A percentile compares a stretch with the other conserved stretches of the same genome.
These are phyloP conservation scores for Macadamia integrifolia DNA, from an alignment of 164 flowering plant species.

Conservation along the genomic window DNA sequence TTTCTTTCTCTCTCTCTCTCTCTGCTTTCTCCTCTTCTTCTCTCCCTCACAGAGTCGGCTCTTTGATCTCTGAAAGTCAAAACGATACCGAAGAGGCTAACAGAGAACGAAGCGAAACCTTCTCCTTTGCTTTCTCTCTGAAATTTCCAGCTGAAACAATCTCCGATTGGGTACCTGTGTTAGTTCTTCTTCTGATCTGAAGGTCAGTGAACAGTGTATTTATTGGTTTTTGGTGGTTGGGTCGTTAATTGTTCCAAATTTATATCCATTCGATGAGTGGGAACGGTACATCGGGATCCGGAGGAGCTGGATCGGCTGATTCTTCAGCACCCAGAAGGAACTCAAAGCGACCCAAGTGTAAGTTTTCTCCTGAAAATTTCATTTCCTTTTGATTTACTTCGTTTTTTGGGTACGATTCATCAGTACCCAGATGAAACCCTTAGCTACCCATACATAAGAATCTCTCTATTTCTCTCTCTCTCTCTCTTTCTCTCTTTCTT, in stretches of 20 bases:
- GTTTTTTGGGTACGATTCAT: slow-evolving; percentile 7
- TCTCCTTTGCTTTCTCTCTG: background rate
- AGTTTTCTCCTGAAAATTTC: background rate
- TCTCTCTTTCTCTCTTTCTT: background rate
- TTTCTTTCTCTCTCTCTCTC: background rate
- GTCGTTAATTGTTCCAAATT: too few relatives aligned
- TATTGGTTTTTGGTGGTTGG: too few relatives aligned
- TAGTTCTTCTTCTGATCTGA: background rate
- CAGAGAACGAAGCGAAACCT: background rate
- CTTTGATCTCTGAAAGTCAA: background rate
- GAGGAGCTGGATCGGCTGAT: slow-evolving; percentile 46
- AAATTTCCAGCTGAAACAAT: background rate
- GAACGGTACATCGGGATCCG: slow-evolving; percentile 39
- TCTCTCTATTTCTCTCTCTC: background rate
- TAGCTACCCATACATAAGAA: slow-evolving; percentile 10
- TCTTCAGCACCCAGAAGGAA: slow-evolving; percentile 34
- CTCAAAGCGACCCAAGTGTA: slow-evolving; percentile 67
- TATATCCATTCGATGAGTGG: slow-evolving; percentile 26
- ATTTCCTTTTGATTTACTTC: background rate
- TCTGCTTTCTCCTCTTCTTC: background rate
- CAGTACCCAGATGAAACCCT: slow-evolving; percentile 9
- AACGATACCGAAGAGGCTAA: background rate
- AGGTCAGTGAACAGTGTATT: too few relatives aligned
- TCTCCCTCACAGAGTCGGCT: too few relatives aligned
- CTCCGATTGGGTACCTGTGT: background rate